Percentiles rank a stretch among this genome's conserved stretches.
These are phyloP conservation scores for Saitozyma sp. DNA, from an alignment of 768 basidiomycete species.

Conservation along the genomic window DNA sequence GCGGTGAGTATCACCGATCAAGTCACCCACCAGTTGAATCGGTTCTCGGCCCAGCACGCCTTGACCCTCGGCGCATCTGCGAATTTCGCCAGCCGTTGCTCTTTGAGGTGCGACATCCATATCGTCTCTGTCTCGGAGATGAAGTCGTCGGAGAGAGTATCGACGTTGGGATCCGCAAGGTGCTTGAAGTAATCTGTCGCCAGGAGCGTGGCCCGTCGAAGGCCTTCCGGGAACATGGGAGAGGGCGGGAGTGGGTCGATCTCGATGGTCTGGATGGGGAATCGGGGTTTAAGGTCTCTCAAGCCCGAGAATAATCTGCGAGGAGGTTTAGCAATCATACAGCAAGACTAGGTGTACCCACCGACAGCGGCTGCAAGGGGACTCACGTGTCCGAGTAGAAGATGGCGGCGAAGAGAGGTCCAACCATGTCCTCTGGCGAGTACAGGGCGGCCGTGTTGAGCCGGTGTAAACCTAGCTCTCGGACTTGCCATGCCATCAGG, in stretches of 20 bases:
- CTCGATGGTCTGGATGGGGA: slow-evolving; percentile 6
- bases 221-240: background rate
- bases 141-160: slow-evolving; percentile 12
- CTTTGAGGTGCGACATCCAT: slow-evolving; percentile 8
- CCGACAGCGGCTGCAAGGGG: background rate
- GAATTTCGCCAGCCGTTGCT: background rate
- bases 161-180: slow-evolving; percentile 3
- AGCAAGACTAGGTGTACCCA: background rate
- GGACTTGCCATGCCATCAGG: slow-evolving; percentile 15
- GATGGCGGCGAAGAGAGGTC: slow-evolving; percentile 6
- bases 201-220: background rate
- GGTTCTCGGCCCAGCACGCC: slow-evolving; percentile 11
- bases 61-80: slow-evolving; percentile 1
- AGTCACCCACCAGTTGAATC: slow-evolving; percentile 11
- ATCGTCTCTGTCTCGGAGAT: slow-evolving; percentile 6
- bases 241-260: background rate
- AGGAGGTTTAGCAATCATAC: background rate
- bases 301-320: background rate
- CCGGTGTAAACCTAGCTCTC: slow-evolving; percentile 13
- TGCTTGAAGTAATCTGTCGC: slow-evolving; percentile 10
- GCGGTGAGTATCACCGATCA: too few species aligned
- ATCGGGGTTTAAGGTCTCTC: background rate
- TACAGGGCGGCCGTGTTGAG: slow-evolving; percentile 9
- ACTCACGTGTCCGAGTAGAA: slow-evolving; percentile 17
- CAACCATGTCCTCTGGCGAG: slow-evolving; percentile 12